Evolutionary conservation across 208 protist genomes (phyloP).

Genomic region (Borovskyia barvae): DNA sequence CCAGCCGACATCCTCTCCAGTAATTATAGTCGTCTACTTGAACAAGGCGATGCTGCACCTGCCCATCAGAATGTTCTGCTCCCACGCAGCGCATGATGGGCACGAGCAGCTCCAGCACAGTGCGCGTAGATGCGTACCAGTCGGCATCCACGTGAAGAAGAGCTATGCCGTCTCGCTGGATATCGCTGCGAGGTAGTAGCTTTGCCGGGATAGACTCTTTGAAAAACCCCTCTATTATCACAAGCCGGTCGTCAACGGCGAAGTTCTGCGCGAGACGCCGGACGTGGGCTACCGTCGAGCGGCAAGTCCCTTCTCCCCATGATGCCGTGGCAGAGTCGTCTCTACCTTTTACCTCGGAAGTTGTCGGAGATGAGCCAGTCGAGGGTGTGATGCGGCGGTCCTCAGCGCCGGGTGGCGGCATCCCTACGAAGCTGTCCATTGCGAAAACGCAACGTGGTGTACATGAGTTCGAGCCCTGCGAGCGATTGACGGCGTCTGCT

Average conservation of each 20-base stretch:
- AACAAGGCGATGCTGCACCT: slow-evolving; percentile 27
- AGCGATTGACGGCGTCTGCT: slow-evolving; percentile 8
- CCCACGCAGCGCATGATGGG: slow-evolving; percentile 24
- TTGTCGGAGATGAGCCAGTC: neutral
- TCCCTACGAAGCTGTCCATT: slow-evolving; percentile 71
- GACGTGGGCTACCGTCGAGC: slow-evolving; percentile 35
- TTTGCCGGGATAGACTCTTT: slow-evolving; percentile 38
- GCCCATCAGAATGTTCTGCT: neutral
- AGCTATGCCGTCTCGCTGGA: slow-evolving; percentile 31
- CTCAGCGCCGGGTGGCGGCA: slow-evolving; percentile 48
- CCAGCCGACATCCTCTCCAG: slow-evolving; percentile 59
- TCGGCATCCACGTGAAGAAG: slow-evolving; percentile 77
- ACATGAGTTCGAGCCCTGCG: neutral
- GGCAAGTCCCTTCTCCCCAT: slow-evolving; percentile 75
- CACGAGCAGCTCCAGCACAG: slow-evolving; percentile 37
- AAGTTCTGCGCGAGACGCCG: slow-evolving; percentile 48
- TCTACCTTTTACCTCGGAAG: neutral
- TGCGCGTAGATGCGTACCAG: slow-evolving; percentile 76
- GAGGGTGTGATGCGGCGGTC: slow-evolving; percentile 19
- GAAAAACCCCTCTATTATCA: slow-evolving; percentile 53
- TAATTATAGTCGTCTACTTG: slow-evolving; percentile 88
- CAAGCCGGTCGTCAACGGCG: slow-evolving; percentile 52
- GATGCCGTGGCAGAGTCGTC: slow-evolving; percentile 25
- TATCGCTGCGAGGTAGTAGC: slow-evolving; percentile 28
- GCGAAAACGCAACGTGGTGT: slow-evolving; percentile 44